Conservation (phyloP, 169 alveolate species). For the Plasmodium reichenowi region DNA sequence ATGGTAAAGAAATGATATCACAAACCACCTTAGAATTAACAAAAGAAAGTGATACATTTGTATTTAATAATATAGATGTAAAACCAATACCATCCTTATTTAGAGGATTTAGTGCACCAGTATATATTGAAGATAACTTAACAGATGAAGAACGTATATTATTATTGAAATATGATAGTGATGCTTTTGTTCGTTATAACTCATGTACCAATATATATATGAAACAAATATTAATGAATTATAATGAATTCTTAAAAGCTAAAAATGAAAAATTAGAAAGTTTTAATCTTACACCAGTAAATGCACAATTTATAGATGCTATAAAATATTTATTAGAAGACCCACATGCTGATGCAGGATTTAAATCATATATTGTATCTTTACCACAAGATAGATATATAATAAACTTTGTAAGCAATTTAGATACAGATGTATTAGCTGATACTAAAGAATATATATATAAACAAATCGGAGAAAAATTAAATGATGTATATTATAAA, state of each 20-base stretch:
- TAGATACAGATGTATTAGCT: constrained; percentile 67
- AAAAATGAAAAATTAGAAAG: constrained; percentile 1
- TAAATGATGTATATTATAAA: constrained; percentile 25
- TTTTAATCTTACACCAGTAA: constrained; percentile 45
- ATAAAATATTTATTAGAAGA: constrained; percentile 48
- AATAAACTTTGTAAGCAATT: constrained; percentile 12
- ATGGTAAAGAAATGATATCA: constrained; percentile 82
- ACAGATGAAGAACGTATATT: constrained; percentile 89
- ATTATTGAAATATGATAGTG: constrained; percentile 91
- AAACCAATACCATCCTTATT: constrained; percentile 90
- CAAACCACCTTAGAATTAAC: constrained; percentile 80
- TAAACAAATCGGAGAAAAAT: constrained; percentile 37
- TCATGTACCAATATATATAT: constrained; percentile 77
- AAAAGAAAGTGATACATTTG: constrained; percentile 86
- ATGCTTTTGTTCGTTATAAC: constrained; percentile 86
- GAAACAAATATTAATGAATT: constrained; percentile 72
- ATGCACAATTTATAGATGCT: constrained; percentile 58
- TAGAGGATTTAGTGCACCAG: constrained; percentile 95
- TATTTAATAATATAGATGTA: constrained; percentile 81
- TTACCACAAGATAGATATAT: constrained; percentile 59
- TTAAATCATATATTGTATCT: constrained; percentile 58
- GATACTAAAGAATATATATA: constrained; percentile 56
- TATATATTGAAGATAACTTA: constrained; percentile 87
- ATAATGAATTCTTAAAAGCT: constrained; percentile 43
- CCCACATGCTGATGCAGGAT: constrained; percentile 63